Conservation (phyloP, 1,284 basidiomycete genomes). For the Ceratobasidium papillatum region DNA sequence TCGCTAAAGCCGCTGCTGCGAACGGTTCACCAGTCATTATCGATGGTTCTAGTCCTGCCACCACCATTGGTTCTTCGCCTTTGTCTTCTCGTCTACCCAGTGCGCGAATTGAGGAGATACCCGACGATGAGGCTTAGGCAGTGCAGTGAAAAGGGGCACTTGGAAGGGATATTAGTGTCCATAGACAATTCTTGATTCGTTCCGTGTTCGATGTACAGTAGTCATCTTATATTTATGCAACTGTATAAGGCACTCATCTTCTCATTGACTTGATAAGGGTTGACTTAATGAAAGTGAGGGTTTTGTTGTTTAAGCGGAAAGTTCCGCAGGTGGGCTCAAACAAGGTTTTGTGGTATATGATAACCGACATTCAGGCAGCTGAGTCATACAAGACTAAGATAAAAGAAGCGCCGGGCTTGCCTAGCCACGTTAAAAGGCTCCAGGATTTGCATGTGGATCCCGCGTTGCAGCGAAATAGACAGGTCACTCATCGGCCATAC, state of each 20-base stretch:
- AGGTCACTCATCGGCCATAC: too few species aligned
- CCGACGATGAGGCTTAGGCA: slow-evolving; percentile 46
- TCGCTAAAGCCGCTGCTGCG: slow-evolving; percentile 49
- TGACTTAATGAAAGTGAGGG: too few species aligned
- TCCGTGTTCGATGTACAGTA: slow-evolving; percentile 35
- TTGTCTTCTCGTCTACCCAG: slow-evolving; percentile 34
- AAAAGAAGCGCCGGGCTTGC: too few species aligned
- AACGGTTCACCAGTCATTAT: slow-evolving; percentile 33
- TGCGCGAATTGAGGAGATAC: slow-evolving; percentile 48
- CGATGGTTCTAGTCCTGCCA: slow-evolving; percentile 1
- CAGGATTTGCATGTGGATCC: too few species aligned
- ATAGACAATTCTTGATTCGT: slow-evolving; percentile 31
- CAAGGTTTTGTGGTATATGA: too few species aligned
- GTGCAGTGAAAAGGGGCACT: slow-evolving; percentile 6
- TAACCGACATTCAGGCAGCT: too few species aligned
- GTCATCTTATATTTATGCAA: slow-evolving; percentile 28
- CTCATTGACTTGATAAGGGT: not conserved
- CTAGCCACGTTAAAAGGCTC: too few species aligned
- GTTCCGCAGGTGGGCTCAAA: too few species aligned
- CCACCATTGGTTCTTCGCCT: slow-evolving; percentile 16
- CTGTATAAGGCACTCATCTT: slow-evolving; percentile 20
- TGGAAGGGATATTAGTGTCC: not conserved
- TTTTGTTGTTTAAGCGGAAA: too few species aligned
- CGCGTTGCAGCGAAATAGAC: too few species aligned
- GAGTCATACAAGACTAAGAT: too few species aligned